phyloP scores from a whole-genome alignment of 2,329 filamentous ascomycete genomes.

The Monosporascus sp. region DNA sequence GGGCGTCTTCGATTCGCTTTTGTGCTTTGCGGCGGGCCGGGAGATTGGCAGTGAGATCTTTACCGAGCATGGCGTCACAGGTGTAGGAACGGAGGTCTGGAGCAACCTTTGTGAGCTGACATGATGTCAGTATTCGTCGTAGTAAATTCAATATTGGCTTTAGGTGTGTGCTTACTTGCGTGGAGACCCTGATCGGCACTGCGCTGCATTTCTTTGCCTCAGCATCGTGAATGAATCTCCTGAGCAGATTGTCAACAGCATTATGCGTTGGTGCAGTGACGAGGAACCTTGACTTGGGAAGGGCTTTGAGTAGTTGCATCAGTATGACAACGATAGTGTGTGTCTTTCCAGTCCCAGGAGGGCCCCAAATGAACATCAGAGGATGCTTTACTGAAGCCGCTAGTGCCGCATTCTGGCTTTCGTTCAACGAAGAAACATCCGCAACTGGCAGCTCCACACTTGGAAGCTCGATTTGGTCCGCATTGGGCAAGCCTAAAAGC shows the following conservation, averaged over 20 bases:
- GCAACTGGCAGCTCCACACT: not conserved
- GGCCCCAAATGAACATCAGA: constrained; percentile 37
- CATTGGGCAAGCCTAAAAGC: not conserved
- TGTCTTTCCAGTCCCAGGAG: constrained; percentile 40
- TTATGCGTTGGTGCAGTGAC: constrained; percentile 40
- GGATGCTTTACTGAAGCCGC: constrained; percentile 18
- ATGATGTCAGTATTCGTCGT: not conserved
- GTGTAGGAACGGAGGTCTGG: constrained; percentile 29
- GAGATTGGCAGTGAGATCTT: constrained; percentile 20
- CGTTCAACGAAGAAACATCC: constrained; percentile 19
- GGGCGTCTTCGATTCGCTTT: constrained; percentile 28
- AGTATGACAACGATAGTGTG: constrained; percentile 35
- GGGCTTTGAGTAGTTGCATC: constrained; percentile 20
- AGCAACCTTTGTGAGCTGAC: constrained; percentile 28
- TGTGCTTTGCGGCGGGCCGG: constrained; percentile 30
- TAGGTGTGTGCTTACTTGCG: not conserved
- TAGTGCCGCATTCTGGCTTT: constrained; percentile 30
- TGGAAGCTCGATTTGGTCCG: not conserved
- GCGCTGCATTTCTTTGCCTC: not conserved
- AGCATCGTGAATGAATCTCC: constrained; percentile 22
- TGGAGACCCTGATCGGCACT: constrained; percentile 22
- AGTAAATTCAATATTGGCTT: not conserved
- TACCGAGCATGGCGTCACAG: constrained; percentile 27
- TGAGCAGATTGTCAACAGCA: constrained; percentile 38
- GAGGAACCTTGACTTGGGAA: constrained; percentile 24